phyloP scores from a whole-genome alignment of 2,329 filamentous ascomycete genomes.

The Emericellopsis cladophorae region DNA sequence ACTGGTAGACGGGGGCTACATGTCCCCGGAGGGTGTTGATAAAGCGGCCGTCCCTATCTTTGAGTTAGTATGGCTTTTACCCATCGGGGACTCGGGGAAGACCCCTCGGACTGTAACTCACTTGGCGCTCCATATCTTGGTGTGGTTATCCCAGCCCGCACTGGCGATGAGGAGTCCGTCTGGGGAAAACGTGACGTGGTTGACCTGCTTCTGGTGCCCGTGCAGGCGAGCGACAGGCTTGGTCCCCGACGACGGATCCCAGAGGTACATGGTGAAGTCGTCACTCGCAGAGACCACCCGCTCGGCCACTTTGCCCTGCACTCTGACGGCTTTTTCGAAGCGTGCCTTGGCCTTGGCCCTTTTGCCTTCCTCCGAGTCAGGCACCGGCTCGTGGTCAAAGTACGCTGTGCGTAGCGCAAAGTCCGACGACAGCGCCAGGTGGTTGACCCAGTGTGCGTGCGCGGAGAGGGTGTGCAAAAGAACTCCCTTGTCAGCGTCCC shows the following conservation, averaged over 20 bases:
- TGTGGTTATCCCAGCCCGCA: conserved; percentile 85
- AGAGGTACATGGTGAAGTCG: conserved; percentile 93
- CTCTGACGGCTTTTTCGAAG: conserved; percentile 73
- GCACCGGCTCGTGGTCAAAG: conserved; percentile 67
- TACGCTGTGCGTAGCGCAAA: conserved; percentile 77
- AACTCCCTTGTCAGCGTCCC: conserved; percentile 70
- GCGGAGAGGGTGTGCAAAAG: conserved; percentile 66
- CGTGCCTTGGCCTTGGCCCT: conserved; percentile 63
- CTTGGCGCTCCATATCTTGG: conserved; percentile 78
- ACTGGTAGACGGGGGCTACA: conserved; percentile 82
- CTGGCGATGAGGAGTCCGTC: conserved; percentile 82
- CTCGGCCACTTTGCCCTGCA: conserved; percentile 68
- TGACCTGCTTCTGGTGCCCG: conserved; percentile 96
- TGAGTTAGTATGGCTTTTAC: conserved; percentile 3
- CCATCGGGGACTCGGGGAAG: too few species aligned
- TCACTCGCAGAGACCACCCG: conserved; percentile 82
- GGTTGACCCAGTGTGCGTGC: conserved; percentile 93
- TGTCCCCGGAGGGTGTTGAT: conserved; percentile 81
- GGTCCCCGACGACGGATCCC: conserved; percentile 65
- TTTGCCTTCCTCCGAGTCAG: conserved; percentile 57
- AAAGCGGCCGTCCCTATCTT: conserved; percentile 54
- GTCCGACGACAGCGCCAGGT: conserved; percentile 86
- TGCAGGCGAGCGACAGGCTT: conserved; percentile 81
- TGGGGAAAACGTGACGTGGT: conserved; percentile 88
- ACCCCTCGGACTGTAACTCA: conserved; percentile 35